Evolutionary conservation across 176 grass and related monocot species (phyloP).

Genomic region (Carex myosuroides): DNA sequence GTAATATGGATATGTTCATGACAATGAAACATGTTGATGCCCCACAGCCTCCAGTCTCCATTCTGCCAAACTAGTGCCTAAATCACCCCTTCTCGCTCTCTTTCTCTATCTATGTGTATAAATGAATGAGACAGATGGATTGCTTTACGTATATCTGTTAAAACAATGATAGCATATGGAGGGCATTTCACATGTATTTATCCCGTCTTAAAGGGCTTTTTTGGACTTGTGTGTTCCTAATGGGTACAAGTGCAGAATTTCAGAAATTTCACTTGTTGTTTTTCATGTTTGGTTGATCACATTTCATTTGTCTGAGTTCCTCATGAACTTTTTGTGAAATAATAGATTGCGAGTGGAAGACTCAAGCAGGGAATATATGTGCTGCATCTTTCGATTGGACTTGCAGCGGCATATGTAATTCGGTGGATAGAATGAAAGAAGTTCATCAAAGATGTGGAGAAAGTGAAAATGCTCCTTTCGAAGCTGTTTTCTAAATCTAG

Average conservation of each 20-base stretch:
- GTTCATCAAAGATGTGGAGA: constrained; percentile 74
- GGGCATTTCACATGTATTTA: not conserved
- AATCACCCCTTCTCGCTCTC: not conserved
- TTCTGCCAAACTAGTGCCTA: not conserved
- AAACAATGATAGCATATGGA: not conserved
- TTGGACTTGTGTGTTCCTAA: not conserved
- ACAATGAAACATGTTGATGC: not conserved
- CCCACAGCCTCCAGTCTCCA: not conserved
- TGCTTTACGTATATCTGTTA: not conserved
- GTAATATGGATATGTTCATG: not conserved
- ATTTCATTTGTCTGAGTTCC: not conserved
- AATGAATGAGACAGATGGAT: not conserved
- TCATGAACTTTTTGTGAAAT: not conserved
- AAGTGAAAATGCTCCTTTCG: constrained; percentile 34
- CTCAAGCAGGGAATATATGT: constrained; percentile 65
- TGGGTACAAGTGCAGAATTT: not conserved
- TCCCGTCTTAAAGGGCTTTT: not conserved
- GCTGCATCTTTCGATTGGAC: constrained; percentile 79
- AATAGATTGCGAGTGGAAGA: constrained; percentile 88
- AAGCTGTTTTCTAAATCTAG: constrained; percentile 42
- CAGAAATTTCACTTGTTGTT: not conserved
- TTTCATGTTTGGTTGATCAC: not conserved
- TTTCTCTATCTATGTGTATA: not conserved
- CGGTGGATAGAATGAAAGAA: constrained; percentile 57
- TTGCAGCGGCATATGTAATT: constrained; percentile 87